These are phyloP conservation scores for Ambrosia trifida DNA, from an alignment of 129 eudicot genomes.

Conservation along the genomic window DNA sequence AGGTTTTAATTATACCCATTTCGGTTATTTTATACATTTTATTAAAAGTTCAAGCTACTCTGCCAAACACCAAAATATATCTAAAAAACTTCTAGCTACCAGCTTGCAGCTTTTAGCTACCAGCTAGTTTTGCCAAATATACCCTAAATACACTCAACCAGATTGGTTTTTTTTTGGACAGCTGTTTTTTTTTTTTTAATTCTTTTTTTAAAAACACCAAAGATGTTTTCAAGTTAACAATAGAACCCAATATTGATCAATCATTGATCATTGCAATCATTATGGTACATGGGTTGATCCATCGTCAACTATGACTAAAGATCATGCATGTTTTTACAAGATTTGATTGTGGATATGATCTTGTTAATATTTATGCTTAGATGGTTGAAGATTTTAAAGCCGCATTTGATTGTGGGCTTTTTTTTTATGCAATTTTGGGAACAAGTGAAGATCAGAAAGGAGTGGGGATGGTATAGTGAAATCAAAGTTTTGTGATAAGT, in stretches of 20 bases:
- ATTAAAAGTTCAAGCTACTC: too few relatives aligned
- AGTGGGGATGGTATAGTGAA: neutral
- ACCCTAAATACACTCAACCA: too few relatives aligned
- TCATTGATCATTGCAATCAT: slow-evolving; percentile 64
- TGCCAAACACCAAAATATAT: too few relatives aligned
- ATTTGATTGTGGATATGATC: neutral
- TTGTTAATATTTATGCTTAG: neutral
- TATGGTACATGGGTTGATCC: slow-evolving; percentile 60
- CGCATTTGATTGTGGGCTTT: slow-evolving; percentile 38
- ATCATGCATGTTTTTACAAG: slow-evolving; percentile 20
- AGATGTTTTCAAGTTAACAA: slow-evolving; percentile 34
- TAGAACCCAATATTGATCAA: slow-evolving; percentile 56
- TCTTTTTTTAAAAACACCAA: too few relatives aligned
- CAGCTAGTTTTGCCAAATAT: too few relatives aligned
- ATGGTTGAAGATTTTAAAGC: neutral
- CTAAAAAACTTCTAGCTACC: too few relatives aligned
- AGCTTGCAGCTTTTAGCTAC: too few relatives aligned
- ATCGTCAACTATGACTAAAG: slow-evolving; percentile 38
- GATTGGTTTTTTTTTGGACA: too few relatives aligned
- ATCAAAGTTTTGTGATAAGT: slow-evolving; percentile 25
- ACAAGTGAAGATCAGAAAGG: neutral
- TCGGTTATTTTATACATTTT: too few relatives aligned
- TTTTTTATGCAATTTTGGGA: neutral
- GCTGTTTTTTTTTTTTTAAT: too few relatives aligned
- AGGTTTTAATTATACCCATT: too few relatives aligned